phyloP scores from a whole-genome alignment of 2,329 filamentous ascomycete species.

The Colletotrichum sp. region DNA sequence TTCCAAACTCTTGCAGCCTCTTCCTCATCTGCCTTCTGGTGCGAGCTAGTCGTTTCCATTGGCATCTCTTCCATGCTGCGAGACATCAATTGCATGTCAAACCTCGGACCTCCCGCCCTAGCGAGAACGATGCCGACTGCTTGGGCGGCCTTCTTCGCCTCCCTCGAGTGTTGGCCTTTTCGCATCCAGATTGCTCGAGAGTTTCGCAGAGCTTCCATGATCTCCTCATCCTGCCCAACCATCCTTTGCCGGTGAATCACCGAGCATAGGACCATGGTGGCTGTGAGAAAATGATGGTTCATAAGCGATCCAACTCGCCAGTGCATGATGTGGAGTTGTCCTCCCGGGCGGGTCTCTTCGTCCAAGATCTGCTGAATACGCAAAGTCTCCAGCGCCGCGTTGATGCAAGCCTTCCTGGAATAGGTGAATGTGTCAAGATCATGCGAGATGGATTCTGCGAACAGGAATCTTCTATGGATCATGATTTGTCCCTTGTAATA shows the following conservation, averaged over 20 bases:
- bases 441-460: neutral
- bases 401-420: slow-evolving; percentile 27
- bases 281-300: slow-evolving; percentile 29
- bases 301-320: slow-evolving; percentile 5
- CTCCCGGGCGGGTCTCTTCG: slow-evolving; percentile 25
- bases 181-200: neutral
- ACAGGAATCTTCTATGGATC: slow-evolving; percentile 33
- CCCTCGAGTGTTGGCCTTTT: neutral
- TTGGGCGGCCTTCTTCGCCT: neutral
- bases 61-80: neutral
- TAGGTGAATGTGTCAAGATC: slow-evolving; percentile 24
- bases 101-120: neutral
- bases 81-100: neutral
- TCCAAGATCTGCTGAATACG: slow-evolving; percentile 28
- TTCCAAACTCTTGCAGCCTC: neutral
- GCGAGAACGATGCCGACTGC: slow-evolving; percentile 5
- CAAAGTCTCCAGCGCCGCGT: slow-evolving; percentile 27
- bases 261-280: slow-evolving; percentile 26
- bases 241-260: neutral
- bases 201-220: neutral
- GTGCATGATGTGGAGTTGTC: slow-evolving; percentile 24
- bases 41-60: neutral
- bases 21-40: fast-evolving
- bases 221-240: neutral
- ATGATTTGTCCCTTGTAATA: slow-evolving; percentile 33